Evolutionary conservation across 495 filamentous ascomycete genomes (phyloP), one percentile per base, ranked within the genome.

Genomic region (Chaetomium cochliodes): DNA sequence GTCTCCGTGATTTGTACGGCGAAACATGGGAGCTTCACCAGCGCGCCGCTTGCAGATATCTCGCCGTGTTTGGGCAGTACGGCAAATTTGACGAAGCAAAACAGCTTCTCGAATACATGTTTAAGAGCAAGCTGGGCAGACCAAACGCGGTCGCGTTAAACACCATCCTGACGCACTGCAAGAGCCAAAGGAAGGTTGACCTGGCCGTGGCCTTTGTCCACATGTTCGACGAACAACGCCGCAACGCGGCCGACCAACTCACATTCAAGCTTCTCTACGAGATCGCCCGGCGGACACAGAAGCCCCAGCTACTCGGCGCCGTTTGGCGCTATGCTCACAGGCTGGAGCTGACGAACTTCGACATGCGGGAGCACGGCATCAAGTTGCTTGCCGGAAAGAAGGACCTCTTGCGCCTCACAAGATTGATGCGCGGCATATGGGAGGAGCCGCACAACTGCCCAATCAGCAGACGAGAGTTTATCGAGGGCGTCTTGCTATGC

Each of bases 321-420:
- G 52, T 77, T 46, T 81, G 72, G 71, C 75, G 78, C 55, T 79
- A 77, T 65, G 72, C 73, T 5, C 67, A 60, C 33, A 57, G 74
- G 9, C 23, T 44, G 12, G 63, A 61, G 15, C 7, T 44, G 22
- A 66, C 72, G 0, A 70, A 3, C 28, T 42, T 51, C 3, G 42
- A 66, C 8, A 73, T 79, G 72, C 71, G 65, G 5, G 26, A 20
- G 1, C 52, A 30, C 18, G 63, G 37, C 11, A 28, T 20, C 0
- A 15, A 12, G 15, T 16, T 60, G 37, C 46, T 67, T 4, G 8
- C 18, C 9, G 22, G 57, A 25, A 22, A 28, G 46, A 5, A 5
- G n/a, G 15, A 51, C 5, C 15, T n/a, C 22, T 12, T 11, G 5
- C 22, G 5, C n/a, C 33, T 60, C 6, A 55, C n/a, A 15, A 28